Conservation (phyloP, 2,329 filamentous ascomycete species). For the Trichothecium roseum region DNA sequence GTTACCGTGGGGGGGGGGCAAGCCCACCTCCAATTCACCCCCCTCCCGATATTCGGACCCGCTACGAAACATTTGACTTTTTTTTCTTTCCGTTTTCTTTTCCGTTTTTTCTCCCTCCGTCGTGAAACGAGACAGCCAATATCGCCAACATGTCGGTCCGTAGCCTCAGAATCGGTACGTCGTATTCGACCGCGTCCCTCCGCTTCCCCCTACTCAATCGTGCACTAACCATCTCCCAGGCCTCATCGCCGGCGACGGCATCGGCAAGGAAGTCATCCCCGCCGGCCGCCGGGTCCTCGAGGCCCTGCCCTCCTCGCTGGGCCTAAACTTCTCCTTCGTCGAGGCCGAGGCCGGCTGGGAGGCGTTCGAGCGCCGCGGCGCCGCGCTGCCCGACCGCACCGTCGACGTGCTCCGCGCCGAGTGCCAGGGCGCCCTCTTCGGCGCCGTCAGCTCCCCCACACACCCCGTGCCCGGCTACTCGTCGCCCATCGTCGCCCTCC, state of each 20-base stretch:
- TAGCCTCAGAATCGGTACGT: conserved; percentile 29
- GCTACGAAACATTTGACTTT: too few species aligned
- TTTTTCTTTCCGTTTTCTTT: too few species aligned
- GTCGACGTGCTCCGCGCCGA: conserved; percentile 80
- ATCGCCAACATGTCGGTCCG: conserved; percentile 29
- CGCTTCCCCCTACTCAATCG: neutral
- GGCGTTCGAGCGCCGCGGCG: conserved; percentile 82
- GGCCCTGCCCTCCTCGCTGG: conserved; percentile 80
- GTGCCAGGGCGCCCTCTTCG: conserved; percentile 94
- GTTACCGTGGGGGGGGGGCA: too few species aligned
- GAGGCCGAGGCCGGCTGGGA: conserved; percentile 90
- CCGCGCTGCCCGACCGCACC: conserved; percentile 80
- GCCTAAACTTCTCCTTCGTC: conserved; percentile 88
- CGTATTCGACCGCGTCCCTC: neutral
- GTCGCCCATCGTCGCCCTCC: conserved; percentile 89
- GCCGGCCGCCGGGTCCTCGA: conserved; percentile 86
- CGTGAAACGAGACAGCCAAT: too few species aligned
- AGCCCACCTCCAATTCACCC: too few species aligned
- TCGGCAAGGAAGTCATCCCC: conserved; percentile 96
- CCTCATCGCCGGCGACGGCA: conserved; percentile 95
- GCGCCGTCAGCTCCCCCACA: conserved; percentile 86
- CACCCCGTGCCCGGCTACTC: conserved; percentile 91
- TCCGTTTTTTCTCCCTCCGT: too few species aligned
- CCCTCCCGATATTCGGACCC: too few species aligned
- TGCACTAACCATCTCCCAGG: conserved; percentile 37